These are phyloP conservation scores for Ceratobasidium sp. DNA, from an alignment of 1,284 basidiomycete species.

Conservation along the genomic window DNA sequence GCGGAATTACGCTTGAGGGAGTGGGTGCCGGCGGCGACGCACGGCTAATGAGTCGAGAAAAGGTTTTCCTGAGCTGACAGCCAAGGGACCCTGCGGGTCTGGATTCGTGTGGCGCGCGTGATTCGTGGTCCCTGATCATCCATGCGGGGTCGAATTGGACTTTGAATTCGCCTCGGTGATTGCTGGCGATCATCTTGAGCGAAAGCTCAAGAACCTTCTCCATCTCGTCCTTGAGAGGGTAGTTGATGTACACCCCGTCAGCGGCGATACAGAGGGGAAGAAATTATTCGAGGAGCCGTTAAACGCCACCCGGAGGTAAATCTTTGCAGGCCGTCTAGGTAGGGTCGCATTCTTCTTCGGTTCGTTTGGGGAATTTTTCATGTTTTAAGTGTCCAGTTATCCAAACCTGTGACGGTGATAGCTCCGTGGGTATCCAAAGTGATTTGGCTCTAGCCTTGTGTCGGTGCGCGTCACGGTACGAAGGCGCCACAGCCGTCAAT, in stretches of 20 bases:
- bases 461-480: background rate
- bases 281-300: conserved; percentile 7
- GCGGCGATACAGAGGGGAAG: background rate
- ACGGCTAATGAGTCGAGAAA: too few relatives aligned
- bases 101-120: too few relatives aligned
- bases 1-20: too few relatives aligned
- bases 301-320: background rate
- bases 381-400: background rate
- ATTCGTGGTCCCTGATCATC: too few relatives aligned
- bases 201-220: background rate
- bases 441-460: too few relatives aligned
- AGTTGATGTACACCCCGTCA: background rate
- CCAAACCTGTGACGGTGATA: too few relatives aligned
- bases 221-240: background rate
- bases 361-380: conserved; percentile 3
- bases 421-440: too few relatives aligned
- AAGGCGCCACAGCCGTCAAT: background rate
- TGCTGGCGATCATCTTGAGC: background rate
- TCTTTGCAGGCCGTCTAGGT: conserved; percentile 15
- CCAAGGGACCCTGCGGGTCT: too few relatives aligned
- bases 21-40: too few relatives aligned
- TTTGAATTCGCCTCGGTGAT: conserved; percentile 1
- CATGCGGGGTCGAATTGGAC: background rate
- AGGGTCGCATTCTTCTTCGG: background rate
- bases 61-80: too few relatives aligned